Evolutionary conservation across 2,329 filamentous ascomycete species (phyloP), one percentile per base, ranked within the genome.

Genomic region (Penicillium sclerotigenum): DNA sequence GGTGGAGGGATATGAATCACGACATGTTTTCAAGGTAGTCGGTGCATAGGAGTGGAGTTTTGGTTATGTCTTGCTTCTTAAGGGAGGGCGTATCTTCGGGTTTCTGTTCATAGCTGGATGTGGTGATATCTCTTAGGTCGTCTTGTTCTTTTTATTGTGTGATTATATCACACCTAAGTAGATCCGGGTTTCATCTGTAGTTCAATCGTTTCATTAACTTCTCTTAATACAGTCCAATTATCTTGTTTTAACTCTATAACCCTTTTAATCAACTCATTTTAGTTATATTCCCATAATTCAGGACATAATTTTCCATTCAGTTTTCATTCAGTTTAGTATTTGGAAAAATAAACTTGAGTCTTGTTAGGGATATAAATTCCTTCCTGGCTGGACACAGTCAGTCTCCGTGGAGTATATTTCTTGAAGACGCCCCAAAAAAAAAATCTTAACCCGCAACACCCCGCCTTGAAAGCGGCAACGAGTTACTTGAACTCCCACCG

Each of bases 1-100:
- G 7, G 75, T 79, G 41, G 78, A 82, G 47, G 82, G 74, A 59
- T 76, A 74, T 56, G 69, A 71, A 54, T 78, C 75, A 69, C 73
- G 76, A 66, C 73, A 75, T 68, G 63, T 70, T 47, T 77, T 79
- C 66, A 73, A 69, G 46, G 68, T 71, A 65, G 66, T 73, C 57
- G 67, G 66, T 62, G 68, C 71, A 75, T 74, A 75, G 69, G 64
- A 55, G 61, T 60, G 71, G 70, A 63, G 72, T 74, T 72, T 59
- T 46, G 50, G 64, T 58, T 58, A 59, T 65, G 57, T 56, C 57
- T 56, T 52, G 43, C 51, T 60, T 57, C 56, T 63, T 37, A 58
- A 58, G 53, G 61, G 59, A 65, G 51, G 71, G 71, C 71, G 70
- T 70, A 66, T 63, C 53, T 56, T 53, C 50, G 52, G 58, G 56